phyloP scores from a whole-genome alignment of 768 basidiomycete species.

The Lactifluus echinatus region DNA sequence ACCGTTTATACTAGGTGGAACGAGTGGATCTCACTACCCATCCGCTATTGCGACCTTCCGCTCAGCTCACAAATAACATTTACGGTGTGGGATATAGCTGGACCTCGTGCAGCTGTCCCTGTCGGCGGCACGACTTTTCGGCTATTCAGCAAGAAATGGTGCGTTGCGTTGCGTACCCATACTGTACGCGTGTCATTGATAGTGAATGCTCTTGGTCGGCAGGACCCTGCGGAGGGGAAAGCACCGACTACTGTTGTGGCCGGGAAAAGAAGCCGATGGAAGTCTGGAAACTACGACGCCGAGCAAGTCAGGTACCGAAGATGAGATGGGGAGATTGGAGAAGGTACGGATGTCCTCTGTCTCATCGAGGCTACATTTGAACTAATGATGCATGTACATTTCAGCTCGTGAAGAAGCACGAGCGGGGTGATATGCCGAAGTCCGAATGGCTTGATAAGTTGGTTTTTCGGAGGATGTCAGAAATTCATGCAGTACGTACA shows the following conservation, averaged over 20 bases:
- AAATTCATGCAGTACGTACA: constrained; percentile 74
- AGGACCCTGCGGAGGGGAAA: constrained; percentile 90
- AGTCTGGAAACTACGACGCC: constrained; percentile 75
- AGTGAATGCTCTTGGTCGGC: not conserved
- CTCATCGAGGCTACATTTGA: no score
- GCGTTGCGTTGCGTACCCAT: constrained; percentile 19
- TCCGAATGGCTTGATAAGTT: constrained; percentile 94
- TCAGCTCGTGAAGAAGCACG: constrained; percentile 90
- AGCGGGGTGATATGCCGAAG: constrained; percentile 86
- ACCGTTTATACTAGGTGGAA: constrained; percentile 62
- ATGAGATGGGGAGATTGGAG: constrained; percentile 94
- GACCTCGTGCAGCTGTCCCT: constrained; percentile 67
- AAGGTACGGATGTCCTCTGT: constrained; percentile 43
- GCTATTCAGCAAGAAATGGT: constrained; percentile 93
- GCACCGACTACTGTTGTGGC: constrained; percentile 81
- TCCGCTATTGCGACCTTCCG: constrained; percentile 90
- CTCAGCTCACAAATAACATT: constrained; percentile 82
- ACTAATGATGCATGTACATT: not conserved
- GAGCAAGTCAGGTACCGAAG: constrained; percentile 69
- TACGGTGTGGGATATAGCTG: constrained; percentile 93
- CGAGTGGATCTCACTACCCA: constrained; percentile 87
- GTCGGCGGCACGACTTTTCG: constrained; percentile 89
- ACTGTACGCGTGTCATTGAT: not conserved
- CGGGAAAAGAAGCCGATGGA: constrained; percentile 78
- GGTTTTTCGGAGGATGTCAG: constrained; percentile 91